phyloP scores from a whole-genome alignment of 441 rosid species.

The Corymbia calophylla region DNA sequence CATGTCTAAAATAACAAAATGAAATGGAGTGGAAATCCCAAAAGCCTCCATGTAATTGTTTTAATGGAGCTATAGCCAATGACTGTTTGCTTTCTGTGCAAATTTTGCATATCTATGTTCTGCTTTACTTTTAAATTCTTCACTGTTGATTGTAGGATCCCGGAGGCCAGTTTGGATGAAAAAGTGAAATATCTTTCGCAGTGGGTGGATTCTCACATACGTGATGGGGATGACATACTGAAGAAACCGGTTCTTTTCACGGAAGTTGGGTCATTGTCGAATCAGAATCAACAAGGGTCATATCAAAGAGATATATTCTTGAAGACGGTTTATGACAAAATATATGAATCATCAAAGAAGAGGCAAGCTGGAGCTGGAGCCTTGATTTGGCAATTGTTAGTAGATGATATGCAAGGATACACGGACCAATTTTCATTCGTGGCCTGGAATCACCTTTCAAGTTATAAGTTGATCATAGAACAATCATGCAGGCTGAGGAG shows the following conservation, averaged over 20 bases:
- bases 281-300: conserved; percentile 1
- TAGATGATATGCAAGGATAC: conserved; percentile 26
- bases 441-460: conserved; percentile 28
- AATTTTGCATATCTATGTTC: not conserved
- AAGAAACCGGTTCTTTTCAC: conserved; percentile 32
- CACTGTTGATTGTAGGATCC: conserved; percentile 14
- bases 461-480: conserved; percentile 20
- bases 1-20: not conserved
- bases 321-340: conserved; percentile 22
- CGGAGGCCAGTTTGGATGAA: conserved; percentile 16
- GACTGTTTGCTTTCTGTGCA: not conserved
- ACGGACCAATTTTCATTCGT: conserved; percentile 27
- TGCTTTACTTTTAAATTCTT: not conserved
- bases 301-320: conserved; percentile 20
- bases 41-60: not conserved
- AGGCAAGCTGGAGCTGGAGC: conserved; percentile 39
- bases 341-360: conserved; percentile 32
- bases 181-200: conserved; percentile 21
- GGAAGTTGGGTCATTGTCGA: conserved; percentile 26
- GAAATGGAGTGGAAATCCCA: not conserved
- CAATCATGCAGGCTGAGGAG: conserved; percentile 31
- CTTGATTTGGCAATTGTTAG: conserved; percentile 39
- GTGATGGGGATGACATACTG: conserved; percentile 18
- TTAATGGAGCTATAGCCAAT: not conserved
- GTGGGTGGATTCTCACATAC: conserved; percentile 32